Evolutionary conservation across 1,139 yeast genomes (phyloP), one percentile per base, ranked within the genome.

Genomic region (Sugiyamaella paludigena): DNA sequence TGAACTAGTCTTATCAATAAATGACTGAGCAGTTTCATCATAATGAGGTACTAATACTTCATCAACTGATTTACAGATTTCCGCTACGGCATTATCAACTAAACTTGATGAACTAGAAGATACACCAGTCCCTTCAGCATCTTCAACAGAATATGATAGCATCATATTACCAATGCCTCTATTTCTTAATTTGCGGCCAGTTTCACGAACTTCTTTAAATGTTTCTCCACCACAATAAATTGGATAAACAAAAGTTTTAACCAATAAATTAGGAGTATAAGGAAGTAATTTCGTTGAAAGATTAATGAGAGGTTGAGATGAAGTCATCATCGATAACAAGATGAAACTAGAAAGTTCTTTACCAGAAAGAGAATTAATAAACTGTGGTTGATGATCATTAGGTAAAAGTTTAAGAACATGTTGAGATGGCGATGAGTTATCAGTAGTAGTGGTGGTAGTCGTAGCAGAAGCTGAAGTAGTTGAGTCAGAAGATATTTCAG

Each of bases 181-280:
- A 50, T 76, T 68, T 50, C 80, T 74, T 57, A 92, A 75, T 53
- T 80, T 73, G 47, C 74, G 72, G 48, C 95, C 96, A 4, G 95
- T 84, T 47, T 73, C 67, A 50, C 79, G 74, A 19, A 89, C 94
- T 57, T 89, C 86, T 9, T 69, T 70, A 50, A 83, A 76, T 47
- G 79, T 81, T 61, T 87, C 95, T 46, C 98, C 98, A 34, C 98
- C 98, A 65, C 95, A 86, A 71, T 89, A 91, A 54, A 87, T 77
- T 55, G 84, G 84, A 66, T 87, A 89, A 13, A 91, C 87, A 58
- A 89, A 74, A 36, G 80, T 70, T 68, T 83, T 86, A 57, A 91
- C 77, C 36, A 88, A 52, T 52, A 79, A 75, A 63, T 84, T 74
- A 27, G 98, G 98, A 10, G 85, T 63, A 51, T 64, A 65, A 10